These are phyloP conservation scores for Neonectria hederae DNA, from an alignment of 2,329 filamentous ascomycete species.

Conservation along the genomic window DNA sequence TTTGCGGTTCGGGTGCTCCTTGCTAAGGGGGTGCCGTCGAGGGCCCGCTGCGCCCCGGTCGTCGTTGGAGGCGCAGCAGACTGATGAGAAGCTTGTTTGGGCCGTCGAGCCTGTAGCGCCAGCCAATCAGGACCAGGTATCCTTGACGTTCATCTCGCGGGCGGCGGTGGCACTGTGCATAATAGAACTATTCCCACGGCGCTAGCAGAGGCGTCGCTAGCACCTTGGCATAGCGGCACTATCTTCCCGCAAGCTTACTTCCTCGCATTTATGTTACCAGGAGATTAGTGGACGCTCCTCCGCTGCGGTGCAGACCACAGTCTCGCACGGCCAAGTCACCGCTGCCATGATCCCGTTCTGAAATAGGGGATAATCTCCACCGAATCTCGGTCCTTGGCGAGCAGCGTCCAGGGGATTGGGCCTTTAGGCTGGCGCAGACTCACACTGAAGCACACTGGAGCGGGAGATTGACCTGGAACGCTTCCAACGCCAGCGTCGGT, in stretches of 20 bases:
- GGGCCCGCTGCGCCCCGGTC: slow-evolving; percentile 13
- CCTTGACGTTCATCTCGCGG: slow-evolving; percentile 39
- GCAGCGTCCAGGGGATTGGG: slow-evolving; percentile 13
- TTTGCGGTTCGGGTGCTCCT: neutral
- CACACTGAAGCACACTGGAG: neutral
- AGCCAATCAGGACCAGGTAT: slow-evolving; percentile 33
- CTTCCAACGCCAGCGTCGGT: slow-evolving; percentile 7
- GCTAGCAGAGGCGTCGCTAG: neutral
- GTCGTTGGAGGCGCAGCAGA: slow-evolving; percentile 34
- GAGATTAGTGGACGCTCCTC: neutral
- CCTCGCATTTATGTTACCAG: slow-evolving; percentile 17
- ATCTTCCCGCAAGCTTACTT: neutral
- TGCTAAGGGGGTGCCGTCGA: slow-evolving; percentile 5
- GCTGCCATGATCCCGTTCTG: slow-evolving; percentile 12
- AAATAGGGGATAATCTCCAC: slow-evolving; percentile 44
- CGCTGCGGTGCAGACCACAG: neutral
- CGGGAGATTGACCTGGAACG: slow-evolving; percentile 35
- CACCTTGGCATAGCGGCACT: neutral
- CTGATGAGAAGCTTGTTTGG: slow-evolving; percentile 41
- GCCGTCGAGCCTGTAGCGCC: slow-evolving; percentile 20
- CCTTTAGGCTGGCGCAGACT: slow-evolving; percentile 8
- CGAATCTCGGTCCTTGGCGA: slow-evolving; percentile 30
- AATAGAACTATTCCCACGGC: slow-evolving; percentile 29
- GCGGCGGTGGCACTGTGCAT: slow-evolving; percentile 39
- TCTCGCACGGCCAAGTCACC: slow-evolving; percentile 30